A percentile compares a stretch with the other conserved stretches of the same genome.
These are phyloP conservation scores for Cicer arietinum DNA, from an alignment of 306 rosid species.

Conservation along the genomic window DNA sequence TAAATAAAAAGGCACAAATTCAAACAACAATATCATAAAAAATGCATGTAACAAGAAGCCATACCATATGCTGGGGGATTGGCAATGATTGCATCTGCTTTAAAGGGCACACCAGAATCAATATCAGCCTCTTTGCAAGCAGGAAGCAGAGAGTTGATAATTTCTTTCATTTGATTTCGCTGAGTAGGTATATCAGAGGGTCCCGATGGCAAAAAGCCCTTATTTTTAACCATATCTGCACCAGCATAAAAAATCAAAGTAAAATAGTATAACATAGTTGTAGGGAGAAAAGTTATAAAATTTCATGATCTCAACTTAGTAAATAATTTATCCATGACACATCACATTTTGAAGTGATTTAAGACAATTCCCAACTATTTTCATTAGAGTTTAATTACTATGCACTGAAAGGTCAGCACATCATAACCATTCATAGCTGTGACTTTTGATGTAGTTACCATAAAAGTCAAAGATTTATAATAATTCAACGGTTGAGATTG, in stretches of 20 bases:
- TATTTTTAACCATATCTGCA: conserved; percentile 98
- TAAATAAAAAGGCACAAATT: conserved; percentile 1
- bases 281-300: conserved; percentile 18
- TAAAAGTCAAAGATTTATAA: no score
- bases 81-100: conserved; percentile 95
- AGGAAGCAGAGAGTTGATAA: conserved; percentile 80
- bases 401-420: no score
- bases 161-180: conserved; percentile 93
- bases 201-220: conserved; percentile 98
- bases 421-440: no score
- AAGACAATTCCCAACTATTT: conserved; percentile 15
- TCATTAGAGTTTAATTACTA: not conserved
- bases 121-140: conserved; percentile 94
- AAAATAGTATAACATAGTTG: conserved; percentile 20
- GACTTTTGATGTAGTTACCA: no score
- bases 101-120: conserved; percentile 76
- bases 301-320: conserved; percentile 30
- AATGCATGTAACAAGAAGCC: conserved; percentile 22
- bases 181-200: conserved; percentile 95
- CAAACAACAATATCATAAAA: conserved; percentile 20
- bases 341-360: conserved; percentile 5
- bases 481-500: no score
- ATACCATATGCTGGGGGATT: conserved; percentile 99
- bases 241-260: conserved; percentile 37
- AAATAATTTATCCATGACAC: conserved; percentile 33